phyloP scores from a whole-genome alignment of 2,329 filamentous ascomycete species.

The Colletotrichum scovillei region DNA sequence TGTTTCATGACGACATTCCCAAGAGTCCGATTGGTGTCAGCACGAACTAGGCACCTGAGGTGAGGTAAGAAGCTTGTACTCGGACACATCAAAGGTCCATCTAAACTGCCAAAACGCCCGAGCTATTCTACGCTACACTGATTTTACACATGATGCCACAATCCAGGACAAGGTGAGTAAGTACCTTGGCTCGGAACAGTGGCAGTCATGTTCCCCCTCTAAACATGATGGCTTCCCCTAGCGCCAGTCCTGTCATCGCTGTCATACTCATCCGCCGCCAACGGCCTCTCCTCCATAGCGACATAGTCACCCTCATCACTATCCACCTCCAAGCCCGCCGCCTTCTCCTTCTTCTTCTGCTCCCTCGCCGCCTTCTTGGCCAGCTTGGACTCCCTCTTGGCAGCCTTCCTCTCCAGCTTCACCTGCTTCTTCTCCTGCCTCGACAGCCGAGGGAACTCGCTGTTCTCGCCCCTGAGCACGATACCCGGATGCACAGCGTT shows the following conservation, averaged over 20 bases:
- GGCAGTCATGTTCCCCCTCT: background rate
- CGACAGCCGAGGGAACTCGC: constrained; percentile 55
- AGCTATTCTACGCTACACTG: constrained; percentile 7
- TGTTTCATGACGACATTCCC: background rate
- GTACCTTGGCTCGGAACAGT: background rate
- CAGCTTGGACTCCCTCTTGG: background rate
- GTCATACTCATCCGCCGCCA: constrained; percentile 2
- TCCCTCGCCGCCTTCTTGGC: constrained; percentile 3
- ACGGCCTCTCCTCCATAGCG: background rate
- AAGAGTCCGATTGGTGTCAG: background rate
- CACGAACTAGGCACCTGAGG: background rate
- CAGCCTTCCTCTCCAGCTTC: constrained; percentile 48
- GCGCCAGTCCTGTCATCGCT: constrained; percentile 5
- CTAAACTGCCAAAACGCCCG: constrained; percentile 5
- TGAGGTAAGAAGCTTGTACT: background rate
- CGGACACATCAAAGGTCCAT: constrained; percentile 1
- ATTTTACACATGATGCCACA: background rate
- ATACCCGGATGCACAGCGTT: constrained; percentile 60
- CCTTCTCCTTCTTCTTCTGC: background rate
- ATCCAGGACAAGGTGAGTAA: background rate
- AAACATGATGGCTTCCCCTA: background rate
- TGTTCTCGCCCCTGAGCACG: constrained; percentile 56
- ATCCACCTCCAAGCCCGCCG: background rate
- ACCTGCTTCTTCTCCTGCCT: constrained; percentile 58
- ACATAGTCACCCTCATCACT: background rate